Percentiles rank a stretch among this genome's conserved stretches.
Evolutionary conservation across 176 grass and related monocot genomes (phyloP).

Genomic region (Bromus sterilis): DNA sequence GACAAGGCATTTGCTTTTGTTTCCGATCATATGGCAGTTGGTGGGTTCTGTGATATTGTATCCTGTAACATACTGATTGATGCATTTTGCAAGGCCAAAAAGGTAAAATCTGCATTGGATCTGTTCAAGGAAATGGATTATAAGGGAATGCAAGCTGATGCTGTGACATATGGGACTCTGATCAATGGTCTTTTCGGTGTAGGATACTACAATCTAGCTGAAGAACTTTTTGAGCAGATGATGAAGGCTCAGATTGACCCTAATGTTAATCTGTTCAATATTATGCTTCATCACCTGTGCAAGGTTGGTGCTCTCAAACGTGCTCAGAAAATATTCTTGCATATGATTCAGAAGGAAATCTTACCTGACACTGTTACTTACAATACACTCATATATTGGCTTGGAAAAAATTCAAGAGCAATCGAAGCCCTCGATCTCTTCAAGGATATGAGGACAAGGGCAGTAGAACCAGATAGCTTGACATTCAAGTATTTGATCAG

Average conservation of each 20-base stretch:
- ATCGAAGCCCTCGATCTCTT: constrained; percentile 55
- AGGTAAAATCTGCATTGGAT: constrained; percentile 43
- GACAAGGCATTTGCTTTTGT: constrained; percentile 63
- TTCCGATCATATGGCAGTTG: constrained; percentile 59
- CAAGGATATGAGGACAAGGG: constrained; percentile 45
- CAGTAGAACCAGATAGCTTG: constrained; percentile 50
- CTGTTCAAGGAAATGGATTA: constrained; percentile 66
- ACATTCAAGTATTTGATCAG: constrained; percentile 62
- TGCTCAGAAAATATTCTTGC: constrained; percentile 40
- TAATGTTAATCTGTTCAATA: constrained; percentile 60
- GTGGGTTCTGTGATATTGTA: constrained; percentile 57
- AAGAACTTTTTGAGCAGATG: constrained; percentile 70
- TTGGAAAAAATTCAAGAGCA: constrained; percentile 43
- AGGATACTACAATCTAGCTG: constrained; percentile 44
- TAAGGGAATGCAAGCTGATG: constrained; percentile 65
- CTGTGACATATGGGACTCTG: constrained; percentile 64
- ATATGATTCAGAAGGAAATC: constrained; percentile 46
- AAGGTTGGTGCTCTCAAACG: constrained; percentile 40
- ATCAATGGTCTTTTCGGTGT: constrained; percentile 59
- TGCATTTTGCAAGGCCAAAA: constrained; percentile 65
- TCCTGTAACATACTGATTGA: constrained; percentile 75
- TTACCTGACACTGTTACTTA: constrained; percentile 56
- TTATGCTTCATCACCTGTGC: constrained; percentile 63
- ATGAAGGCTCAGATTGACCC: constrained; percentile 37
- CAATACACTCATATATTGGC: constrained; percentile 54